Evolutionary conservation across 495 filamentous ascomycete genomes (phyloP).

Genomic region (Neurospora terricola): DNA sequence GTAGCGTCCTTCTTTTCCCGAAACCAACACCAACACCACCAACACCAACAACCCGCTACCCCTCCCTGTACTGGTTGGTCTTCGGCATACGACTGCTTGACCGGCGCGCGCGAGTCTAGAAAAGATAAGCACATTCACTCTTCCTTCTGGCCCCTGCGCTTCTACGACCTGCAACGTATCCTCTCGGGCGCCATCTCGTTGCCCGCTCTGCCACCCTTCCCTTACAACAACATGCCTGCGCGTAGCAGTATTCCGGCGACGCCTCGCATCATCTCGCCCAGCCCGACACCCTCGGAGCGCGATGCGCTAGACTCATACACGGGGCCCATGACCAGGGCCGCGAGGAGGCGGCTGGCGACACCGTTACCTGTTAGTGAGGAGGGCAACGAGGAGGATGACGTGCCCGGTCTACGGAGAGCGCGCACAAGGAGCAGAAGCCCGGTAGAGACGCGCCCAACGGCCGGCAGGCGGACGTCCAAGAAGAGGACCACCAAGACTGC

Average conservation of each 20-base stretch:
- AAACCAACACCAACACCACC: slow-evolving; percentile 4
- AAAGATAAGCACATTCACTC: slow-evolving; percentile 39
- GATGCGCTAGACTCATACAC: slow-evolving; percentile 38
- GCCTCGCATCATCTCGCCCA: slow-evolving; percentile 63
- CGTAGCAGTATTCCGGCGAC: slow-evolving; percentile 40
- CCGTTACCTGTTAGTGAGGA: slow-evolving; percentile 28
- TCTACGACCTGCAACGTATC: slow-evolving; percentile 35
- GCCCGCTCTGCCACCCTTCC: slow-evolving; percentile 37
- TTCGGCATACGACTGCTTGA: neutral
- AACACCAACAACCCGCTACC: neutral
- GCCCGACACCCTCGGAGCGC: slow-evolving; percentile 52
- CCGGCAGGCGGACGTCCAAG: slow-evolving; percentile 34
- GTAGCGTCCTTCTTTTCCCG: slow-evolving; percentile 11
- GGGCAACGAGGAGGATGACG: slow-evolving; percentile 19
- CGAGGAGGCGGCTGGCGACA: slow-evolving; percentile 38
- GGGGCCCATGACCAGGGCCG: slow-evolving; percentile 53
- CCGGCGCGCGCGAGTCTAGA: slow-evolving; percentile 31
- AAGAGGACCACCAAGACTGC: slow-evolving; percentile 12
- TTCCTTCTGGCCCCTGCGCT: slow-evolving; percentile 33
- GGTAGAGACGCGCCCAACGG: slow-evolving; percentile 35
- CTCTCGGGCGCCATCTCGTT: slow-evolving; percentile 40
- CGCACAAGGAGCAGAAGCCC: slow-evolving; percentile 43
- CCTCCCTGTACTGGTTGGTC: neutral
- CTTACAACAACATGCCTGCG: slow-evolving; percentile 24
- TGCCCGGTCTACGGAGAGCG: slow-evolving; percentile 31